phyloP scores from a whole-genome alignment of 108 stramenopile species.

The Cyclotella sp. region DNA sequence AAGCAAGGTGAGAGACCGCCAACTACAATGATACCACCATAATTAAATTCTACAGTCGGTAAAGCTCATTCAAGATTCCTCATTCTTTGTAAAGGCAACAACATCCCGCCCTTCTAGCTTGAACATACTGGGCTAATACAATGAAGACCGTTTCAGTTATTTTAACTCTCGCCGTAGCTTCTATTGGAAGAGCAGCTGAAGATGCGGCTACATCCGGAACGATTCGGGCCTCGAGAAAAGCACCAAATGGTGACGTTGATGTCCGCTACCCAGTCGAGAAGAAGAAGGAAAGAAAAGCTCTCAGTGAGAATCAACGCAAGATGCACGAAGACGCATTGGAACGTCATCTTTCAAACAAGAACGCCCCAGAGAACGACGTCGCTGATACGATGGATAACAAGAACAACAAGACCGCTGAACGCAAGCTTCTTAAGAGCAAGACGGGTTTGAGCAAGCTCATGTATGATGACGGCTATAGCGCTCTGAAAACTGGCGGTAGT shows the following conservation, averaged over 20 bases:
- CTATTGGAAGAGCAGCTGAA: background rate
- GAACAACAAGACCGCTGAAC: background rate
- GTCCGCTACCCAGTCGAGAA: background rate
- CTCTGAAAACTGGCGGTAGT: background rate
- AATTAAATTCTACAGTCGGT: too few species aligned
- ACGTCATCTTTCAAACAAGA: background rate
- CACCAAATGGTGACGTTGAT: background rate
- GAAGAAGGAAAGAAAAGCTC: background rate
- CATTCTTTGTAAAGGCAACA: background rate
- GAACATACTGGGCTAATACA: background rate
- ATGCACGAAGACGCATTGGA: conserved; percentile 4
- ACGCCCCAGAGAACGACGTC: background rate
- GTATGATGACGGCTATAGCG: conserved; percentile 10
- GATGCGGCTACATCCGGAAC: background rate
- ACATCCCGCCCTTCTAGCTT: background rate
- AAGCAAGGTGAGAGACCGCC: too few species aligned
- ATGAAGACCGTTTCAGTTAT: conserved; percentile 4
- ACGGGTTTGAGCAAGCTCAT: conserved; percentile 19
- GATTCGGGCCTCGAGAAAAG: background rate
- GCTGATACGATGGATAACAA: background rate
- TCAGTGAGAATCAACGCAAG: background rate
- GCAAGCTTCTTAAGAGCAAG: conserved; percentile 4
- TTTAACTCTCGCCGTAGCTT: background rate
- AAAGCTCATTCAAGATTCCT: too few species aligned
- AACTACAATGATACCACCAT: too few species aligned